Base-by-base conservation (phyloP, 257 asterid species). In the Capsicum baccatum region DNA sequence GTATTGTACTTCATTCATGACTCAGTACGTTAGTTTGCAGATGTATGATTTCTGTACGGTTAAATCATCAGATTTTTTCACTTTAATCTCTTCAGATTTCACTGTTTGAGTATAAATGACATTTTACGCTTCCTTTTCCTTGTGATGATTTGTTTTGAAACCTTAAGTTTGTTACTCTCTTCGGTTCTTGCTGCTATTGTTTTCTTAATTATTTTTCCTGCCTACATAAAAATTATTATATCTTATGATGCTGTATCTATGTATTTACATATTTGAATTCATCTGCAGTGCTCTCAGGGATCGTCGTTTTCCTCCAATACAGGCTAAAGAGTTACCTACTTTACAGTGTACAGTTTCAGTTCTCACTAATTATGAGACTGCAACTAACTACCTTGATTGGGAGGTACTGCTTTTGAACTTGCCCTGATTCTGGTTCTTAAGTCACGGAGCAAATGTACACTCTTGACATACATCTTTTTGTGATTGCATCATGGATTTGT, bases 291-390 rank as follows among this genome's bases (percentile, higher is more conserved):
- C 98, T 85, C 95, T 97, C 60, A 94, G 94, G 89, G 99, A 97
- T 91, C 95, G 95, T 11, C 91, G 98, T 26, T 97, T 97, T 47
- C 93, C 98, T 80, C 99, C 98, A 8, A 93, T 97, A 91, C 97
- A 95, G 86, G 96, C 99, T 83, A 92, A 94, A 89, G 98, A 97
- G 81, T 87, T 97, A 86, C 95, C 98, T 67, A 62, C 60, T 83
- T 89, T 97, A 94, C 97, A 95, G 87, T 97, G 99, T 87, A 97
- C 99, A 67, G 98, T 97, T 89, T 95, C 98, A 79, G 85, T 95
- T 83, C 92, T 97, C 84, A 90, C 94, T 83, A 91, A 97, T 87
- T 97, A 95, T 84, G 98, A 97, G 91, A 87, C 83, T 87, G 98
- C 87, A 79, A 90, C 79, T 68, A 91, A 93, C 88, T 93, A 94